phyloP scores from a whole-genome alignment of 2,329 filamentous ascomycete species.

The Penicillium fuscoglaucum region DNA sequence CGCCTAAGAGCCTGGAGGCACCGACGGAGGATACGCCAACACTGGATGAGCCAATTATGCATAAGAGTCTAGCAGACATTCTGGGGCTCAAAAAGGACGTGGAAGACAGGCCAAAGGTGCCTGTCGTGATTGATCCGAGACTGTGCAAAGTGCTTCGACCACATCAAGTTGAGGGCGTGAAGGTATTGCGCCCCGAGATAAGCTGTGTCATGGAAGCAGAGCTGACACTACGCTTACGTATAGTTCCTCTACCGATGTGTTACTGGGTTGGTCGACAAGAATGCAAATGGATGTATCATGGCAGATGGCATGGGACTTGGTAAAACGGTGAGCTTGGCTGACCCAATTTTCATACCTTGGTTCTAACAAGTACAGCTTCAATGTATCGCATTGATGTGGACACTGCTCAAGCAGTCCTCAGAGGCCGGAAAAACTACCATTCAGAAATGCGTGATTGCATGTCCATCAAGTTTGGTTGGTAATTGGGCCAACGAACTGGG shows the following conservation, averaged over 20 bases:
- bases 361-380: constrained; percentile 59
- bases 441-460: constrained; percentile 95
- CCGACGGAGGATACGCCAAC: constrained; percentile 52
- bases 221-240: constrained; percentile 15
- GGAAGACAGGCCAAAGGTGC: constrained; percentile 81
- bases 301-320: constrained; percentile 98
- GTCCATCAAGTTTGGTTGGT: constrained; percentile 90
- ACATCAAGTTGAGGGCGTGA: constrained; percentile 97
- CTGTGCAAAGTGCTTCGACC: constrained; percentile 87
- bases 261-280: constrained; percentile 90
- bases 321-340: constrained; percentile 63
- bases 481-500: constrained; percentile 96
- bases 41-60: constrained; percentile 77
- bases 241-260: constrained; percentile 89
- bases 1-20: constrained; percentile 50
- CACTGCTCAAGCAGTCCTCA: constrained; percentile 88
- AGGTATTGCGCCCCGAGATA: constrained; percentile 44
- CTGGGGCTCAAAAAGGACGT: constrained; percentile 90
- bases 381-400: constrained; percentile 97
- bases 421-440: constrained; percentile 93
- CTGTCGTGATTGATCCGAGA: constrained; percentile 91
- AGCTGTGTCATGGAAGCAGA: neutral
- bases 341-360: neutral
- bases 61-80: constrained; percentile 94
- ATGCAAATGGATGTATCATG: constrained; percentile 98